A percentile compares a stretch with the other conserved stretches of the same genome.
Evolutionary conservation across 2,329 filamentous ascomycete genomes (phyloP).

Genomic region (Stachybotrys chlorohalonatus): DNA sequence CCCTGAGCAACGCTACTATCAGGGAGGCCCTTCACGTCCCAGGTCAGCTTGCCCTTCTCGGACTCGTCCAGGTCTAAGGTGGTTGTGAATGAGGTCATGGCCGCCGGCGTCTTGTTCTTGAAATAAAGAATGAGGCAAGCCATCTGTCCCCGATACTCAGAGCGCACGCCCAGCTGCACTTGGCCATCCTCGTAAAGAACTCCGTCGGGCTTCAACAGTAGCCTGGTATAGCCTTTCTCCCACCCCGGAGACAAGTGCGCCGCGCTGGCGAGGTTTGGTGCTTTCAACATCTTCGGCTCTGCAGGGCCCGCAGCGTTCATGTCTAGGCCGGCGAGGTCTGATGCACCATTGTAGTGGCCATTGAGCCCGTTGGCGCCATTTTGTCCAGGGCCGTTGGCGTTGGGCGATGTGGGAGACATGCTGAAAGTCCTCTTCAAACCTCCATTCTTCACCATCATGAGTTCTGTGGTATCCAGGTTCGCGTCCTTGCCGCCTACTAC

Average conservation of each 20-base stretch:
- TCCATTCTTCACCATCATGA: slow-evolving; percentile 70
- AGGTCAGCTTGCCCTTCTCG: slow-evolving; percentile 60
- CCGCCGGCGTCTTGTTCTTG: slow-evolving; percentile 80
- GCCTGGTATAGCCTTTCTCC: slow-evolving; percentile 79
- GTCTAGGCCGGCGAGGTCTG: slow-evolving; percentile 76
- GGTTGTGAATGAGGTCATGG: slow-evolving; percentile 87
- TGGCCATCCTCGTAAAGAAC: slow-evolving; percentile 93
- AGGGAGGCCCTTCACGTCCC: slow-evolving; percentile 81
- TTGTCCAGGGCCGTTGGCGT: slow-evolving; percentile 35
- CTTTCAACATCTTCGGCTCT: slow-evolving; percentile 49
- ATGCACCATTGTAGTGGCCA: slow-evolving; percentile 39
- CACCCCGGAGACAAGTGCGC: slow-evolving; percentile 90
- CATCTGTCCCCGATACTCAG: slow-evolving; percentile 91
- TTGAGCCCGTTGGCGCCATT: slow-evolving; percentile 36
- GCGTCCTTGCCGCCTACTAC: slow-evolving; percentile 95
- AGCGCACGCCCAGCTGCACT: slow-evolving; percentile 83
- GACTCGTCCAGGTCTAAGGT: slow-evolving; percentile 72
- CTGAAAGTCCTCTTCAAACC: slow-evolving; percentile 84
- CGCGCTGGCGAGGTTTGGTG: slow-evolving; percentile 82
- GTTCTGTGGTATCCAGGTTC: slow-evolving; percentile 71
- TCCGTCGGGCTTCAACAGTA: slow-evolving; percentile 74
- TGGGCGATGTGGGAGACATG: slow-evolving; percentile 35
- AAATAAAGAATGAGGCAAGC: slow-evolving; percentile 95
- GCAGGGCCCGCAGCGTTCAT: slow-evolving; percentile 53
- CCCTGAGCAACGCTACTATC: slow-evolving; percentile 70